Percentiles rank a stretch among this genome's conserved stretches.
These are phyloP conservation scores for Porcisia hertigi DNA, from an alignment of 208 protist genomes.

Conservation along the genomic window DNA sequence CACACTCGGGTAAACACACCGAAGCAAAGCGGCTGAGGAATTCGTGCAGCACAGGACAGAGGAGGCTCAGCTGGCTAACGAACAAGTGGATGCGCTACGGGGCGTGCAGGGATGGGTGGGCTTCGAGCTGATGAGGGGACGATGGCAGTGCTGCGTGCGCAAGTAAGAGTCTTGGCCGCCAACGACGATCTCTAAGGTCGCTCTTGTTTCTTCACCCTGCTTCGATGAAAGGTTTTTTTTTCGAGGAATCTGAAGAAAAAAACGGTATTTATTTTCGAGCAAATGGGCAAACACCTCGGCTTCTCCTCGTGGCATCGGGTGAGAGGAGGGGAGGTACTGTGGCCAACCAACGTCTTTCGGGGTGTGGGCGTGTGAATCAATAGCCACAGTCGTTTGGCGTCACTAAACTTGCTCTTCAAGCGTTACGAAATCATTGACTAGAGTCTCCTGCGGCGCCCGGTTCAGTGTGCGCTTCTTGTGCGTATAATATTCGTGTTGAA, in stretches of 20 bases:
- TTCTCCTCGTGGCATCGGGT: background rate
- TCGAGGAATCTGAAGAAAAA: background rate
- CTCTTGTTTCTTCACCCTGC: background rate
- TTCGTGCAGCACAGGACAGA: slow-evolving; percentile 2
- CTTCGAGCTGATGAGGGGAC: background rate
- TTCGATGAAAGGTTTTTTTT: background rate
- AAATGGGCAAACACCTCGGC: background rate
- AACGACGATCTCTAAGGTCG: background rate
- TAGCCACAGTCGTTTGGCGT: slow-evolving; percentile 5
- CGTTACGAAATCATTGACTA: slow-evolving; percentile 42
- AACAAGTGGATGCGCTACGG: background rate
- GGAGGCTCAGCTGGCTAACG: background rate
- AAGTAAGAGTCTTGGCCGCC: background rate
- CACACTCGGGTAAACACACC: background rate
- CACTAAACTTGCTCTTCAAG: slow-evolving; percentile 35
- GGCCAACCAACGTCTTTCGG: slow-evolving; percentile 7
- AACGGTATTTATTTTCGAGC: background rate
- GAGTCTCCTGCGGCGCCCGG: slow-evolving; percentile 5
- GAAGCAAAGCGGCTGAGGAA: background rate
- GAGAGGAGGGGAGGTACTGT: background rate
- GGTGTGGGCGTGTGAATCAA: slow-evolving; percentile 14
- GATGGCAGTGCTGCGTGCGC: background rate
- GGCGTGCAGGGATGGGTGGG: slow-evolving; percentile 3
- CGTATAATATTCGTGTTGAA: background rate
- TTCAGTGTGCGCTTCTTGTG: background rate